Evolutionary conservation across 2,329 filamentous ascomycete species (phyloP), one percentile per base, ranked within the genome.

Genomic region (Botrytis tulipae): DNA sequence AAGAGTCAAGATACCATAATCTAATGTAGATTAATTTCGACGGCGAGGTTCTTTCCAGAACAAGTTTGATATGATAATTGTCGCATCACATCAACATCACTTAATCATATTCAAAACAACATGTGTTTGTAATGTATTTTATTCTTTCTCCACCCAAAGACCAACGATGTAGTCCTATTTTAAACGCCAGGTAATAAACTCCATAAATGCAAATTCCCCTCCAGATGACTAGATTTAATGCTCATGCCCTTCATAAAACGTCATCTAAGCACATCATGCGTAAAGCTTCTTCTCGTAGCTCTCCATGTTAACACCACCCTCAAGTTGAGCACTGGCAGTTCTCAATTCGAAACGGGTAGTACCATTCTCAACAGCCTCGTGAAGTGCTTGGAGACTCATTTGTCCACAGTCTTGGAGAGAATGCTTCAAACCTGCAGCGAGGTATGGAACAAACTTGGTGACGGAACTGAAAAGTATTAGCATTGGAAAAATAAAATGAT

Each of bases 261-360:
- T 71, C 3, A 37, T 65, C 18, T 48, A 63, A 59, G 40, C 57
- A 42, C 20, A 70, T 73, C 90, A 98, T 80, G 94, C 94, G 85
- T 97, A 99, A 78, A 99, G 92, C 89, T 98, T 99, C 92, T 99
- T 99, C 88, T 98, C 96, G 83, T 97, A 98, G 82, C 93, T 95
- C 87, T 98, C 94, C 88, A 99, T 94, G 86, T 98, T 97, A 75
- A 99, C 95, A 82, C 95, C 96, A 77, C 96, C 96, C 87, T 99
- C 96, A 74, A 97, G 88, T 88, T 97, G 94, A 69, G 96, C 96
- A 83, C 94, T 97, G 74, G 94, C 92, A 75, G 94, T 98, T 80
- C 96, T 89, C 81, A 98, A 88, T 87, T 99, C 96, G 82, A 99
- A 99, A 80, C 96, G 90, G 72, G 98, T 91, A 68, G 85, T 89